Conservation (phyloP, 2,329 filamentous ascomycete genomes). For the Curvularia lunata region DNA sequence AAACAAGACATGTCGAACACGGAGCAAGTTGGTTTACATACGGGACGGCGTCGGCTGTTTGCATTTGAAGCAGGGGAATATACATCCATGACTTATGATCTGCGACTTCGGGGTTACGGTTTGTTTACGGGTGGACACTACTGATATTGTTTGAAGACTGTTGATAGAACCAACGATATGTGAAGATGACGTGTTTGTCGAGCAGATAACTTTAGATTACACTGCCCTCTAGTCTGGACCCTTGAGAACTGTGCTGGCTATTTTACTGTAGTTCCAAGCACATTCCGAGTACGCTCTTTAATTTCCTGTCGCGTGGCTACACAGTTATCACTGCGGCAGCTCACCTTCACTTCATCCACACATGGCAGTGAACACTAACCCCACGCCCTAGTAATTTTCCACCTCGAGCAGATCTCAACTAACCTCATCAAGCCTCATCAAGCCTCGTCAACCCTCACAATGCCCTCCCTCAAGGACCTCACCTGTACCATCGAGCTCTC, state of each 20-base stretch:
- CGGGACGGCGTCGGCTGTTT: not conserved
- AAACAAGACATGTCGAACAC: not conserved
- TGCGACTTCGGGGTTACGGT: not conserved
- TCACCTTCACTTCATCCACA: not conserved
- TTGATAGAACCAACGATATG: not conserved
- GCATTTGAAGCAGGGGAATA: not conserved
- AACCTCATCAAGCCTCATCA: not conserved
- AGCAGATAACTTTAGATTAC: not conserved
- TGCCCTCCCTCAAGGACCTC: constrained; percentile 62
- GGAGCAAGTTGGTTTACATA: not conserved
- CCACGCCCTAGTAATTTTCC: no score
- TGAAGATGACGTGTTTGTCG: not conserved
- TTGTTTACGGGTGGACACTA: not conserved
- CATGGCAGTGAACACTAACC: not conserved
- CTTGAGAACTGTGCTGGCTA: not conserved
- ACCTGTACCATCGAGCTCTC: constrained; percentile 59
- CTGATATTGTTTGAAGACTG: not conserved
- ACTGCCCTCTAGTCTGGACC: not conserved
- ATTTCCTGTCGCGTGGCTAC: not conserved
- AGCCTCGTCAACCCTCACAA: constrained; percentile 40
- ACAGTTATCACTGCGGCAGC: constrained; percentile 3
- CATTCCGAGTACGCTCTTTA: not conserved
- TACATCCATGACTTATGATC: not conserved
- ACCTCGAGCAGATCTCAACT: not conserved
- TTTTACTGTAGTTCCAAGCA: no score